phyloP scores from a whole-genome alignment of 305 asterid species.

The Solanum aculeatissimum region DNA sequence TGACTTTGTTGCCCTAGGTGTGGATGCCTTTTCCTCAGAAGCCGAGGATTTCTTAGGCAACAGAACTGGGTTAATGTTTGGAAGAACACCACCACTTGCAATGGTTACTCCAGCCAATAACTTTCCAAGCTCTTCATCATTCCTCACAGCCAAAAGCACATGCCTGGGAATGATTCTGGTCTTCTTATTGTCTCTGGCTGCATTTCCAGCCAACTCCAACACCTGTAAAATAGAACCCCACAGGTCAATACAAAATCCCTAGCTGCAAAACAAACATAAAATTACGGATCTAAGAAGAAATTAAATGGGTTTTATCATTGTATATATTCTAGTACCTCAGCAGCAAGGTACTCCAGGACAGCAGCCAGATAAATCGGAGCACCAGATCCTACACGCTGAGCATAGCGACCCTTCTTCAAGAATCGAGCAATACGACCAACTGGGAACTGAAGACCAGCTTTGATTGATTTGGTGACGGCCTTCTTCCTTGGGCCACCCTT shows the following conservation, averaged over 20 bases:
- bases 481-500: conserved; percentile 14
- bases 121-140: conserved; percentile 15
- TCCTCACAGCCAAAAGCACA: conserved; percentile 9
- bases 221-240: background rate
- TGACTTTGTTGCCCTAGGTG: background rate
- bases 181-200: conserved; percentile 14
- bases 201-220: conserved; percentile 18
- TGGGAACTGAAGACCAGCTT: conserved; percentile 14
- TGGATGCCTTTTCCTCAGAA: background rate
- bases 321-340: background rate
- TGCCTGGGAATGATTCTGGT: conserved; percentile 11
- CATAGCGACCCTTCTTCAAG: conserved; percentile 12
- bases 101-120: conserved; percentile 9
- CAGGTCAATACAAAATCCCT: background rate
- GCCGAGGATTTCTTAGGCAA: conserved; percentile 7
- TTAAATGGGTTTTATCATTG: background rate
- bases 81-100: conserved; percentile 15
- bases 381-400: conserved; percentile 12
- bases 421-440: conserved; percentile 16
- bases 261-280: background rate
- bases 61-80: conserved; percentile 9
- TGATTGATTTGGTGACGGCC: conserved; percentile 5
- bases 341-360: conserved; percentile 16
- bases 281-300: background rate
- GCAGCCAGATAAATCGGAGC: conserved; percentile 18